Evolutionary conservation across 768 basidiomycete species (phyloP), one percentile per base, ranked within the genome.

Genomic region (Candolleomyces aberdarensis): DNA sequence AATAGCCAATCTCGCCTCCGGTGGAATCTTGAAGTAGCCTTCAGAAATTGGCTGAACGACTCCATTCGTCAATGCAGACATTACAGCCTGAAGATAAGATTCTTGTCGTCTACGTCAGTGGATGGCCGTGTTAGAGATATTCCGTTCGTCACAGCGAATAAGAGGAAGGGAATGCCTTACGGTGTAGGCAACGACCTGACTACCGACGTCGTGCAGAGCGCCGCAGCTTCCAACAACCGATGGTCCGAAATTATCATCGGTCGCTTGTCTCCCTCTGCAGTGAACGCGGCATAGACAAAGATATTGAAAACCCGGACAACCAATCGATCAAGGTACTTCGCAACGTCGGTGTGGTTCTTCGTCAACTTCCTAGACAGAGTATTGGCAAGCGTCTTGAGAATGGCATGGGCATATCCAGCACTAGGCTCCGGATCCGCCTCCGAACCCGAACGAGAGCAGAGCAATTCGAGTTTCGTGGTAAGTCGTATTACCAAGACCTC

Each of bases 331-430:
- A 89, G 79, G 67, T 94, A 94, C 72, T 90, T 93, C 0, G 83
- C 74, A 17, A 98, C 80, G 69, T 98, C 97, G 0, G 75, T 69
- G 70, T 96, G 86, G 39, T 78, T 80, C 26, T 68, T 73, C 39
- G 76, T 72, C 13, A 78, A 75, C 67, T 83, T 83, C 32, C 64
- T 67, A 5, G 67, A 67, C 15, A 98, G 71, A 0, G 88, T 85
- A 46, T 85, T 81, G 1, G 80, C 78, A 7, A 98, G 74, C 0
- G 89, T 85, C 53, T 82, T 77, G 53, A 98, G 80, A 36, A 98
- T 80, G 32, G 94, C 85, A 73, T 94, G 92, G 1, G 86, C 87
- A 69, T 96, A 98, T 11, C 94, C 91, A 0, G 91, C 85, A n/a
- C 72, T 75, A 13, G 85, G 81, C 70, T 95, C 90, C 2, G 65